Percentiles rank a stretch among this genome's conserved stretches.
Evolutionary conservation across 2,329 filamentous ascomycete genomes (phyloP).

Genomic region (Cladosporium sp.): DNA sequence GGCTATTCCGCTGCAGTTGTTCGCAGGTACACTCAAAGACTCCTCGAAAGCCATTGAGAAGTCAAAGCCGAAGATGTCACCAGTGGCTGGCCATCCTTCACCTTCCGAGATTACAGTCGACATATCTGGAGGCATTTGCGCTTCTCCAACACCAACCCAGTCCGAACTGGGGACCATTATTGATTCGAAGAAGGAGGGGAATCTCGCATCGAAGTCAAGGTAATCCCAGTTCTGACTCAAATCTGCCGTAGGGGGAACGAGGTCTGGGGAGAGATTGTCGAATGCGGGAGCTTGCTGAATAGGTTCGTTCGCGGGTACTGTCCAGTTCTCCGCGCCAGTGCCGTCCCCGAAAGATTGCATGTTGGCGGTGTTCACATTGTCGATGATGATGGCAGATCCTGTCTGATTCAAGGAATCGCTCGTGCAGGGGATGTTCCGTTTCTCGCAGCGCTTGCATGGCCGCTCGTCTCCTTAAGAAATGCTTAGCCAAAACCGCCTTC

Average conservation of each 20-base stretch:
- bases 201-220: conserved; percentile 1
- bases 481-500: not conserved
- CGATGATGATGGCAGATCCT: not conserved
- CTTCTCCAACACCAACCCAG: conserved; percentile 8
- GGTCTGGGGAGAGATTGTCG: not conserved
- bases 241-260: not conserved
- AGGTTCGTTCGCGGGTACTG: too few relatives aligned
- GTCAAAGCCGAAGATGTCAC: conserved; percentile 18
- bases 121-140: conserved; percentile 13
- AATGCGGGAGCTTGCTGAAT: not conserved
- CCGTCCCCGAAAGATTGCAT: not conserved
- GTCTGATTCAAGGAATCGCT: conserved; percentile 11
- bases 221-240: not conserved
- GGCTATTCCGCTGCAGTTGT: not conserved
- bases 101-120: conserved; percentile 15
- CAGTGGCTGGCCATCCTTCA: conserved; percentile 13
- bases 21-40: conserved; percentile 6
- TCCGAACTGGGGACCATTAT: conserved; percentile 17
- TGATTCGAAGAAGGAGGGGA: conserved; percentile 19
- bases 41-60: conserved; percentile 17
- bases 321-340: too few relatives aligned
- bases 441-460: conserved; percentile 24
- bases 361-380: not conserved
- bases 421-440: conserved; percentile 12
- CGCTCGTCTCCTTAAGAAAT: conserved; percentile 17